Evolutionary conservation across 805 yeast species (phyloP), one percentile per base, ranked within the genome.

Genomic region (Saturnispora galanensis): DNA sequence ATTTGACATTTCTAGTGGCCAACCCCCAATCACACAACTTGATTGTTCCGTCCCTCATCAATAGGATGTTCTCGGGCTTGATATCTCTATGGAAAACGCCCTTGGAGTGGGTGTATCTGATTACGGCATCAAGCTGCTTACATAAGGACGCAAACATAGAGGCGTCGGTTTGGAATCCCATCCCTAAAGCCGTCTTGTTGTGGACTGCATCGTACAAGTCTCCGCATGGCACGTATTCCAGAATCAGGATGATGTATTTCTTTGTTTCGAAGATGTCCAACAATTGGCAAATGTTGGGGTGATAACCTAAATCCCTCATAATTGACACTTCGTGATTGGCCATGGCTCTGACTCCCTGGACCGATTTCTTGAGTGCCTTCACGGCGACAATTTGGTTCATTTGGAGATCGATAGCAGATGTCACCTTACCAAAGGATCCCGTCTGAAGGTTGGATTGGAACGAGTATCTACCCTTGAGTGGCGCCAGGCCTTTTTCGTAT

Each of bases 11-110:
- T 37, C 48, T 39, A 8, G 81, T 75, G 17, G 84, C 73, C 41
- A 81, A 70, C 0, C 89, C 89, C 85, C 86, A 81, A 58, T 81
- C 88, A 45, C 85, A 79, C 39, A 81, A 62, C 58, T 81, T 81
- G 41, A 80, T 67, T 28, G 71, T 58, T 38, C 80, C 79, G 42
- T 67, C 61, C 4, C 60, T 59, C 51, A 71, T 72, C 42, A 81
- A 62, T 30, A 81, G 62, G 28, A 81, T 70, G 54, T 81, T 81
- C 60, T 81, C 89, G 1, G 89, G 89, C 59, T 81, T 81, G 46
- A 81, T 71, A 56, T 81, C 89, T 39, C 89, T 66, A 58, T 81
- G 89, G 50, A 74, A 80, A 11, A 81, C 68, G 0, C 81, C 81
- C 35, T 64, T 60, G 4, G 71, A 59, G 55, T 83, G 90, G 4